Evolutionary conservation across 805 yeast species (phyloP).

Genomic region (Saturnispora kantuleensis): DNA sequence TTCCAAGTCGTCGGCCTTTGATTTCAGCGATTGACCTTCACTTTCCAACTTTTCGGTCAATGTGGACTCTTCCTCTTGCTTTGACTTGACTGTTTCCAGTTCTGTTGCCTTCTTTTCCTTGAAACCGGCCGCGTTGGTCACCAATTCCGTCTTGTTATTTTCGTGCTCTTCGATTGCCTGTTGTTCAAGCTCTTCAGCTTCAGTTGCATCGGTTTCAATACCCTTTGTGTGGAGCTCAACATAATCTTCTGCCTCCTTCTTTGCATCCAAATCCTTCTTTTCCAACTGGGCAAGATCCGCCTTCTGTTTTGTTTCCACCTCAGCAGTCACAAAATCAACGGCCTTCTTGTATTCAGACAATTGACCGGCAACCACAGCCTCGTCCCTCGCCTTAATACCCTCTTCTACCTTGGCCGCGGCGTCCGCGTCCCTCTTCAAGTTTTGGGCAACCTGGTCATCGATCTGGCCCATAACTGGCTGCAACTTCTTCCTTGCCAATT

Average conservation of each 20-base stretch:
- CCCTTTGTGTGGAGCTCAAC: slow-evolving; percentile 32
- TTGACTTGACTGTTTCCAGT: slow-evolving; percentile 22
- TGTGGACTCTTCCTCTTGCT: slow-evolving; percentile 25
- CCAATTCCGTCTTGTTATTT: slow-evolving; percentile 33
- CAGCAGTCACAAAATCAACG: slow-evolving; percentile 34
- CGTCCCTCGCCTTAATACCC: slow-evolving; percentile 24
- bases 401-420: slow-evolving; percentile 21
- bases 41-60: slow-evolving; percentile 29
- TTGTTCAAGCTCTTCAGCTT: slow-evolving; percentile 36
- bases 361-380: slow-evolving; percentile 27
- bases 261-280: slow-evolving; percentile 20
- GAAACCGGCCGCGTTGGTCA: slow-evolving; percentile 35
- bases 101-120: slow-evolving; percentile 26
- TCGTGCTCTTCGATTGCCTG: slow-evolving; percentile 38
- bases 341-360: slow-evolving; percentile 29
- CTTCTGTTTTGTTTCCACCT: slow-evolving; percentile 18
- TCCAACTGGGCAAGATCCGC: slow-evolving; percentile 18
- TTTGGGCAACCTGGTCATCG: slow-evolving; percentile 37
- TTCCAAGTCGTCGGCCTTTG: slow-evolving; percentile 30
- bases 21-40: slow-evolving; percentile 30
- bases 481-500: slow-evolving; percentile 44
- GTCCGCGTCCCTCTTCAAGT: slow-evolving; percentile 24
- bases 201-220: slow-evolving; percentile 36
- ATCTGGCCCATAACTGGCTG: slow-evolving; percentile 44
- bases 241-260: slow-evolving; percentile 29